Base-by-base conservation (phyloP, 1,139 yeast species). In the Pichia sp. region DNA sequence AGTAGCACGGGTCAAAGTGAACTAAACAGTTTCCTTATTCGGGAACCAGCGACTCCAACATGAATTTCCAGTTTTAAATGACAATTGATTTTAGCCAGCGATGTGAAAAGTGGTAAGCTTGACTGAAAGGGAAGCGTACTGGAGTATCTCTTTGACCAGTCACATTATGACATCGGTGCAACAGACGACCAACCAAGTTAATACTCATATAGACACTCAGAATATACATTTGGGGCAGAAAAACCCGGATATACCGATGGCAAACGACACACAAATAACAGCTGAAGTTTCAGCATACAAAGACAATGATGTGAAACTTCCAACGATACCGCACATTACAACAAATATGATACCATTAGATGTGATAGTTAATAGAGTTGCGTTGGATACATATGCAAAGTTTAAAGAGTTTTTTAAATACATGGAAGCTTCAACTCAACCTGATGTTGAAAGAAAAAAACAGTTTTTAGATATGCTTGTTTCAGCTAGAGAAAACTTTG, bases 401-500 rank as follows among this genome's bases (percentile, higher is more conserved):
- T 68, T 87, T 35, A 74, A 74, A 40, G 80, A 80, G 39, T 69
- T 78, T 39, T 68, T 86, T 34, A 85, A 84, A 54, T 79, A 82
- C 40, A 67, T 84, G 45, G 77, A 75, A 27, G 68, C 77, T 3
- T 70, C 77, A 12, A 43, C 58, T 2, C 77, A 76, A 36, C 66
- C 77, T 3, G 90, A 87, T 57, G 71, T 76, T 29, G 68, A 69
- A 9, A 78, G 87, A 53, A 89, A 89, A 67, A 77, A 79, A 53
- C 73, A 75, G 48, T 76, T 92, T 47, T 68, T 92, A 40, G 81
- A 83, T 43, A 68, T 84, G 49, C 72, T 90, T 40, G 83, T 89
- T 9, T 70, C 73, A 36, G 69, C 88, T 39, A 75, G 97, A 48
- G 89, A 87, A 58, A 94, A 89, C 59, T 87, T 84, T 59, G 76